Evolutionary conservation across 345 rosid genomes (phyloP).

Genomic region (Syzygium aromaticum): DNA sequence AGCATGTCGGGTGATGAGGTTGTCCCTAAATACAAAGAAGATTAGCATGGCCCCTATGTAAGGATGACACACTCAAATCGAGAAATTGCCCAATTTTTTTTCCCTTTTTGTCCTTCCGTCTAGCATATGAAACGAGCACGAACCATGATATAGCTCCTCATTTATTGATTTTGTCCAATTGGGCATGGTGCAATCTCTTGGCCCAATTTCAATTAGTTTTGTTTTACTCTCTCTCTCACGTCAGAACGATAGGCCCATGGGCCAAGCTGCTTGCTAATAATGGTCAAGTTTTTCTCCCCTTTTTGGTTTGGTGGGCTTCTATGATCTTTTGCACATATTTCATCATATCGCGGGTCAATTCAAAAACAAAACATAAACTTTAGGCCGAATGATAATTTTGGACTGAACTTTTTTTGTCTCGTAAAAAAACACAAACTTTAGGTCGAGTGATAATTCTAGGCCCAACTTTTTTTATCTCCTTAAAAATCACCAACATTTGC

Average conservation of each 20-base stretch:
- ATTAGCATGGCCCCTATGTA: background rate
- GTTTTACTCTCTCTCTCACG: background rate
- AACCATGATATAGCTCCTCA: too few species aligned
- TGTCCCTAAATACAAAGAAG: background rate
- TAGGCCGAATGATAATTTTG: too few species aligned
- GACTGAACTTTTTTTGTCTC: too few species aligned
- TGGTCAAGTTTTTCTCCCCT: background rate
- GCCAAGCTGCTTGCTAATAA: background rate
- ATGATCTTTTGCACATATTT: background rate
- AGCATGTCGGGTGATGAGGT: fast-evolving
- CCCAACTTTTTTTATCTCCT: too few species aligned
- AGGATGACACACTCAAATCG: fast-evolving
- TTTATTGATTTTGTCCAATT: background rate
- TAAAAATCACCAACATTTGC: too few species aligned
- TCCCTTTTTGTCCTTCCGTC: background rate
- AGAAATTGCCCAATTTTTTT: background rate
- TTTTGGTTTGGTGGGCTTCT: background rate
- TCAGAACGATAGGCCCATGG: background rate
- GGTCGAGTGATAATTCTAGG: too few species aligned
- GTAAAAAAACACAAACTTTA: too few species aligned
- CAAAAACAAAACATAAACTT: too few species aligned
- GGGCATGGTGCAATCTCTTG: background rate
- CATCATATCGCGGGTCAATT: background rate
- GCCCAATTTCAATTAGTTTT: background rate
- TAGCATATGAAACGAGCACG: background rate